Conservation (phyloP, 371 early-diverging fungal species). For the Rhizopus arrhizus region DNA sequence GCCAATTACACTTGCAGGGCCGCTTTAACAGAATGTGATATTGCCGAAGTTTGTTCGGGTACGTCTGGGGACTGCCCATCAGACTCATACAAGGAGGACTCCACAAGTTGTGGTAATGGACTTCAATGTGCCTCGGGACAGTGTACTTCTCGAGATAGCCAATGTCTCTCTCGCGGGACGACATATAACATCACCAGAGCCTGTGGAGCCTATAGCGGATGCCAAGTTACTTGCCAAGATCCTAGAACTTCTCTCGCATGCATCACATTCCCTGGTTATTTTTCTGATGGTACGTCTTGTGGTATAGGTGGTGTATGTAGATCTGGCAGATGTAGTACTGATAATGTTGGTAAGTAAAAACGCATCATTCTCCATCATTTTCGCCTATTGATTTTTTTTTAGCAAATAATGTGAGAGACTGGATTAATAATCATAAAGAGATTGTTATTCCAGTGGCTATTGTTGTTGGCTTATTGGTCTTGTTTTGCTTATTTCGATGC, state of each 20-base stretch:
- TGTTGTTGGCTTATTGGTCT: constrained; percentile 54
- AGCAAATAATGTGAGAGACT: constrained; percentile 29
- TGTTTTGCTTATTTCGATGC: constrained; percentile 66
- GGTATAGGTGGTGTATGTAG: constrained; percentile 74
- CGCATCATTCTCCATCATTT: background rate
- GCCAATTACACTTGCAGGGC: constrained; percentile 78
- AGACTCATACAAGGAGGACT: constrained; percentile 71
- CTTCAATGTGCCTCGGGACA: constrained; percentile 85
- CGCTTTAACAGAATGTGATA: constrained; percentile 81
- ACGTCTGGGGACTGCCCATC: constrained; percentile 74
- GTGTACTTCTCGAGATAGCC: constrained; percentile 86
- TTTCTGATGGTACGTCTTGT: constrained; percentile 90
- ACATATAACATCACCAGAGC: constrained; percentile 46
- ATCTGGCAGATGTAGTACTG: constrained; percentile 41
- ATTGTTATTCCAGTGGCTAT: constrained; percentile 64
- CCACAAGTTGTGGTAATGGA: constrained; percentile 64
- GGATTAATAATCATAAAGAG: constrained; percentile 51
- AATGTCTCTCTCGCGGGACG: constrained; percentile 69
- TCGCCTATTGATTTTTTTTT: background rate
- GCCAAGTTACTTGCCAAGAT: constrained; percentile 69
- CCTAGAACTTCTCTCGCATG: constrained; percentile 60
- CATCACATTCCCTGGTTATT: constrained; percentile 74
- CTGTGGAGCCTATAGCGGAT: constrained; percentile 51
- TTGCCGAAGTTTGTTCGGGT: constrained; percentile 83
- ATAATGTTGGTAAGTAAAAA: constrained; percentile 24